These are phyloP conservation scores for Pleurotus cornucopiae DNA, from an alignment of 768 basidiomycete genomes.

Conservation along the genomic window DNA sequence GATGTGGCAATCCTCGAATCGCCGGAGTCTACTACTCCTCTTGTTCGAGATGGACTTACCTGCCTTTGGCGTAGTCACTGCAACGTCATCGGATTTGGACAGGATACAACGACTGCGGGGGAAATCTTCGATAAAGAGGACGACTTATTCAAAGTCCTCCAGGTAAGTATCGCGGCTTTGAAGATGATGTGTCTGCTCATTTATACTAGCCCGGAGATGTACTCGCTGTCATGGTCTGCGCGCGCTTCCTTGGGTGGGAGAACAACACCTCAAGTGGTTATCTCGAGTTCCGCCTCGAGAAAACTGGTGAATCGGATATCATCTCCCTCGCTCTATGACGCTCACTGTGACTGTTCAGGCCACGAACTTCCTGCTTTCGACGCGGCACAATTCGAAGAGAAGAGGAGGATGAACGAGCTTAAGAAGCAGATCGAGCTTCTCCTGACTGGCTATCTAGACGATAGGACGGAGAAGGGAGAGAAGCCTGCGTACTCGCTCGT, in stretches of 20 bases:
- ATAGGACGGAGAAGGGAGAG: neutral
- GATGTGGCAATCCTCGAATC: conserved; percentile 25
- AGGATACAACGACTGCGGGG: conserved; percentile 15
- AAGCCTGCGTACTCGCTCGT: neutral
- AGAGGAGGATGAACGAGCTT: neutral
- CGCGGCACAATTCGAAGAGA: neutral
- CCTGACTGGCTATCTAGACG: neutral
- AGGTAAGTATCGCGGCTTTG: conserved; percentile 9
- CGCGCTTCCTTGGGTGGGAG: conserved; percentile 25
- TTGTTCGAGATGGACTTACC: conserved; percentile 19
- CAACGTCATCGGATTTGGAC: conserved; percentile 12
- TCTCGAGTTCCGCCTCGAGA: conserved; percentile 23
- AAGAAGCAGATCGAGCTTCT: neutral
- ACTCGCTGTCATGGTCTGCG: conserved; percentile 25
- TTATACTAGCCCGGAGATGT: conserved; percentile 22
- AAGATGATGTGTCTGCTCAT: neutral
- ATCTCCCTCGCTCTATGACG: too few species aligned
- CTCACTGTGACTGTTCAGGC: too few species aligned
- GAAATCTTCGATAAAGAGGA: conserved; percentile 12
- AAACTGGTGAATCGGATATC: conserved; percentile 12
- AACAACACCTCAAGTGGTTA: conserved; percentile 22
- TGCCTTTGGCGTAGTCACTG: conserved; percentile 25
- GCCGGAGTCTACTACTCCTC: conserved; percentile 17
- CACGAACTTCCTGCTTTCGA: neutral
- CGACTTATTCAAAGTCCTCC: conserved; percentile 16